Conservation (phyloP, 2,329 filamentous ascomycete genomes). For the Elsinoe fawcettii region DNA sequence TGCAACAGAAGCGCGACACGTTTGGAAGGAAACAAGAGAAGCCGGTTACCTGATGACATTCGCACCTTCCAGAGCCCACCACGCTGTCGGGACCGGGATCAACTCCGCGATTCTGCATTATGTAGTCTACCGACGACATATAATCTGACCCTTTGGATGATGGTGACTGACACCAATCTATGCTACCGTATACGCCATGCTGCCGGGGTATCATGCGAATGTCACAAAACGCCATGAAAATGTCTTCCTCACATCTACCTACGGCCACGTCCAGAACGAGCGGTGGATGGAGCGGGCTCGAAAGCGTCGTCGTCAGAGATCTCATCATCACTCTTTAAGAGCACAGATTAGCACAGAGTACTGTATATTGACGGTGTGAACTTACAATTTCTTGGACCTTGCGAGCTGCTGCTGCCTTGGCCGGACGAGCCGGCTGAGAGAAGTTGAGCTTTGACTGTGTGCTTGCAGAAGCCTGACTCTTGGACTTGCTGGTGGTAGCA, state of each 20-base stretch:
- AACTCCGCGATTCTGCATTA: not conserved
- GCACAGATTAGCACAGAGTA: constrained; percentile 1
- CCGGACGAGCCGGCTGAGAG: constrained; percentile 33
- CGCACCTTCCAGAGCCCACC: not conserved
- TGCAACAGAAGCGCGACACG: not conserved
- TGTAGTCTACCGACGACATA: not conserved
- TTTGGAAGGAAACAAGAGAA: not conserved
- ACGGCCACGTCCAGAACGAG: constrained; percentile 17
- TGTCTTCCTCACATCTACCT: not conserved
- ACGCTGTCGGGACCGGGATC: not conserved
- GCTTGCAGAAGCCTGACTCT: constrained; percentile 21
- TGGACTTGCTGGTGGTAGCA: constrained; percentile 9
- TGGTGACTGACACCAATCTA: not conserved
- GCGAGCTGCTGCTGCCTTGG: constrained; percentile 24
- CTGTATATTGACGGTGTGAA: constrained; percentile 2
- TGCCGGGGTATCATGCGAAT: constrained; percentile 9
- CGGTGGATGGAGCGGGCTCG: constrained; percentile 24
- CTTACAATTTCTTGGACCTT: constrained; percentile 36
- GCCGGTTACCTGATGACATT: not conserved
- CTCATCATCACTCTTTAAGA: constrained; percentile 30
- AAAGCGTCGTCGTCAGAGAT: constrained; percentile 34
- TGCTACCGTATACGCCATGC: constrained; percentile 1
- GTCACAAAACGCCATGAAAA: not conserved
- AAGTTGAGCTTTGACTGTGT: constrained; percentile 38
- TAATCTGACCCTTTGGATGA: too few relatives aligned